These are phyloP conservation scores for Alternaria conjuncta DNA, from an alignment of 2,329 filamentous ascomycete genomes.

Conservation along the genomic window DNA sequence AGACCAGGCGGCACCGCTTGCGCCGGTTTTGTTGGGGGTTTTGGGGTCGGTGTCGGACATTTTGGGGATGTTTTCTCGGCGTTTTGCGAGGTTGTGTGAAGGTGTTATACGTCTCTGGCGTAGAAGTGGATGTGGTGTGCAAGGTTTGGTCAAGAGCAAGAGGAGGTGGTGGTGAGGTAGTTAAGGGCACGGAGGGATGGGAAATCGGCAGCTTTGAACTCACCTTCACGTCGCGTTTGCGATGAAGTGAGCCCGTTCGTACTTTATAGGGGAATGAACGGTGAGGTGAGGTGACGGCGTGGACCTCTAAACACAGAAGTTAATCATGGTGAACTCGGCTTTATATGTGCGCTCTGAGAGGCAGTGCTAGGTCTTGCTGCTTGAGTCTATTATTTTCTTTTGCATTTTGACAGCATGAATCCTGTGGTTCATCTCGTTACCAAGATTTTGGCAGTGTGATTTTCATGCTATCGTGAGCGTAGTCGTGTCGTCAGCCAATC, in stretches of 20 bases:
- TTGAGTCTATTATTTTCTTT: not conserved
- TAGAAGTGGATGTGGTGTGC: not conserved
- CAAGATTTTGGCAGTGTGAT: not conserved
- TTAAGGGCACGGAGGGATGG: not conserved
- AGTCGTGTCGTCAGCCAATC: constrained; percentile 2
- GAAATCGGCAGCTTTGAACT: not conserved
- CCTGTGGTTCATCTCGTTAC: not conserved
- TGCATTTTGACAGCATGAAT: not conserved
- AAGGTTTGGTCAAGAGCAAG: not conserved
- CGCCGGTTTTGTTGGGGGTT: constrained; percentile 11
- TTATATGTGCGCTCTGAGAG: not conserved
- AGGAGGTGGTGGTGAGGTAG: not conserved
- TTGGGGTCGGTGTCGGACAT: constrained; percentile 13
- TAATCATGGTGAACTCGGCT: not conserved
- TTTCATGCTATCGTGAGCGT: not conserved
- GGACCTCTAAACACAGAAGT: not conserved
- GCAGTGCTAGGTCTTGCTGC: not conserved
- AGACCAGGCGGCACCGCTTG: constrained; percentile 25
- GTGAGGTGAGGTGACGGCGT: not conserved
- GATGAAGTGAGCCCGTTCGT: not conserved
- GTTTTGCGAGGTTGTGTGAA: not conserved
- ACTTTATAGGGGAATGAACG: not conserved
- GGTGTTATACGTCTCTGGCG: not conserved
- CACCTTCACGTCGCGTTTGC: not conserved
- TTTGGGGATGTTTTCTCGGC: not conserved